phyloP scores from a whole-genome alignment of 2,329 filamentous ascomycete species.

The Chaetomiaceae sp. region DNA sequence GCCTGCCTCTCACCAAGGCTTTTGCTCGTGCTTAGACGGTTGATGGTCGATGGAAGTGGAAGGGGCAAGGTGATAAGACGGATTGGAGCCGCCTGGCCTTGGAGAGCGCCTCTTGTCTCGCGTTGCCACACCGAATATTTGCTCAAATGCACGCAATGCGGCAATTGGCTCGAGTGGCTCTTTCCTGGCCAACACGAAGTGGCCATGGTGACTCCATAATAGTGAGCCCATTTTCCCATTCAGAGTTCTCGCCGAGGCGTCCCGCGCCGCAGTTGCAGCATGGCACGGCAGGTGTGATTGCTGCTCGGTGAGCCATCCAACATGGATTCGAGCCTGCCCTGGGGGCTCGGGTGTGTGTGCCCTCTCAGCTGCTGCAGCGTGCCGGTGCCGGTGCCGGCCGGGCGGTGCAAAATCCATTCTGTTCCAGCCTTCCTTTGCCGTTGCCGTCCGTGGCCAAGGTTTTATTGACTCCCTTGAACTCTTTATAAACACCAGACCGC shows the following conservation, averaged over 20 bases:
- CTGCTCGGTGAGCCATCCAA: neutral
- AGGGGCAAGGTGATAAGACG: no score
- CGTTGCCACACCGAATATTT: slow-evolving; percentile 14
- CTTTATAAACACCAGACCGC: no score
- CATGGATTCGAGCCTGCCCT: no score
- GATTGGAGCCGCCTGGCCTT: no score
- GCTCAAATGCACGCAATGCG: slow-evolving; percentile 17
- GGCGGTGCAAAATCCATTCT: slow-evolving; percentile 1
- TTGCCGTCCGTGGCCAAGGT: no score
- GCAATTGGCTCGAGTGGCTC: slow-evolving; percentile 8
- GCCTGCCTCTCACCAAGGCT: no score
- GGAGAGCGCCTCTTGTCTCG: neutral
- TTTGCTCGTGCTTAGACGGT: no score
- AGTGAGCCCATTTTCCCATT: neutral
- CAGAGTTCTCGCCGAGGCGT: slow-evolving; percentile 1
- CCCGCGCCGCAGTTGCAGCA: neutral
- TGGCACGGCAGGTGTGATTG: slow-evolving; percentile 4
- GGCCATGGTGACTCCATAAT: no score
- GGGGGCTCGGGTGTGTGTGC: no score
- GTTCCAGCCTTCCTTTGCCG: no score
- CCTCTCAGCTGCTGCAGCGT: neutral
- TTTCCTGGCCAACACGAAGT: slow-evolving; percentile 4
- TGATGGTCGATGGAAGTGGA: no score
- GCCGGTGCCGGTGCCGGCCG: neutral
- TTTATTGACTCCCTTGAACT: no score